A percentile compares a stretch with the other conserved stretches of the same genome.
Conservation (phyloP, 805 yeast genomes). For the Candida xyloterini region DNA sequence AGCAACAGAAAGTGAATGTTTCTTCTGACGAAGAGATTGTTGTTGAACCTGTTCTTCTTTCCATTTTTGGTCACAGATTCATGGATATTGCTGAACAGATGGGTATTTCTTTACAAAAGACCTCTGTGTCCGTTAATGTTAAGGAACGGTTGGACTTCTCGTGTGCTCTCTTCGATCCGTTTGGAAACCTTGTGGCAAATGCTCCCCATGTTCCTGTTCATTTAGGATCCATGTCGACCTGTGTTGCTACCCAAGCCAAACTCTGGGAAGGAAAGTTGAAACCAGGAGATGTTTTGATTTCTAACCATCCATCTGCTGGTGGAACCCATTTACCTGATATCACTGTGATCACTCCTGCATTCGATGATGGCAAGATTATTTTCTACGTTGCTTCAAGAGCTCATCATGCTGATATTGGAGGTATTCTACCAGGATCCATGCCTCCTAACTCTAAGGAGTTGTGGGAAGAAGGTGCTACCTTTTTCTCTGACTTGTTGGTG, state of each 20-base stretch:
- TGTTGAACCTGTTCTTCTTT: conserved; percentile 67
- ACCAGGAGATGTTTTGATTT: conserved; percentile 73
- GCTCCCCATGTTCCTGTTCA: conserved; percentile 91
- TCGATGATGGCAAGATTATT: conserved; percentile 56
- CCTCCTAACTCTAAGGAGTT: conserved; percentile 86
- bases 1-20: conserved; percentile 7
- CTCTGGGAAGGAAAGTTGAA: conserved; percentile 61
- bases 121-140: conserved; percentile 78
- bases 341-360: conserved; percentile 89
- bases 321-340: conserved; percentile 89
- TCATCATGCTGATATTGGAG: conserved; percentile 96
- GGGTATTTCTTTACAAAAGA: conserved; percentile 78
- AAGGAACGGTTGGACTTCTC: conserved; percentile 82
- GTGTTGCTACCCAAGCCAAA: conserved; percentile 62
- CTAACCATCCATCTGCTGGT: conserved; percentile 82
- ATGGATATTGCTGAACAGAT: conserved; percentile 91
- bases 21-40: conserved; percentile 22
- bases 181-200: conserved; percentile 80
- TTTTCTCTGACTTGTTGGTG: conserved; percentile 73
- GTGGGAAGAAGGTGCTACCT: conserved; percentile 90
- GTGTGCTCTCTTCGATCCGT: conserved; percentile 75
- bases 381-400: conserved; percentile 94
- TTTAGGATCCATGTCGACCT: conserved; percentile 81
- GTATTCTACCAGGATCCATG: conserved; percentile 88
- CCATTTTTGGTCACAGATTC: conserved; percentile 79